A percentile compares a stretch with the other conserved stretches of the same genome.
Evolutionary conservation across 2,329 filamentous ascomycete genomes (phyloP).

Genomic region (Aspergillus ochraceus): DNA sequence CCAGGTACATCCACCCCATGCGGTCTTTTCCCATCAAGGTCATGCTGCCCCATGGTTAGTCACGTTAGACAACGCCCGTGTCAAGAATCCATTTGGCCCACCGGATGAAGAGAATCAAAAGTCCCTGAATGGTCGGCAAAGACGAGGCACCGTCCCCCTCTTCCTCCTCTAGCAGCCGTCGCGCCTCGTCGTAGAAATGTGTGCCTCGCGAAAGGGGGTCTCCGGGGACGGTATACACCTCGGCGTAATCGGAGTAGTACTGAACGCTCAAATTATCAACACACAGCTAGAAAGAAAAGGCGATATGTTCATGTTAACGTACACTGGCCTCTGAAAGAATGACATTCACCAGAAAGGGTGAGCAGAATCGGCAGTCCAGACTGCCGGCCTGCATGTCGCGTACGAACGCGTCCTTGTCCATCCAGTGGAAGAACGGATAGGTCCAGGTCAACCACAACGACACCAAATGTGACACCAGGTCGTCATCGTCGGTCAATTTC

Average conservation of each 20-base stretch:
- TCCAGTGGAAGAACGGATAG: slow-evolving; percentile 29
- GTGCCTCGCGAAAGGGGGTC: slow-evolving; percentile 25
- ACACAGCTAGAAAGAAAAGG: background rate
- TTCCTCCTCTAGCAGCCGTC: slow-evolving; percentile 26
- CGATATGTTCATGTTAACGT: slow-evolving; percentile 14
- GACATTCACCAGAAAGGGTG: slow-evolving; percentile 37
- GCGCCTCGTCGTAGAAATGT: slow-evolving; percentile 33
- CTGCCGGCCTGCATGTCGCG: slow-evolving; percentile 28
- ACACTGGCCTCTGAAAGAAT: slow-evolving; percentile 35
- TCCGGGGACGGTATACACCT: slow-evolving; percentile 25
- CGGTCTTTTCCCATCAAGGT: slow-evolving; percentile 32
- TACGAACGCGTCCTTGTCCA: slow-evolving; percentile 32
- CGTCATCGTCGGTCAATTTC: slow-evolving; percentile 32
- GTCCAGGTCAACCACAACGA: slow-evolving; percentile 37
- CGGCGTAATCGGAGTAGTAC: slow-evolving; percentile 27
- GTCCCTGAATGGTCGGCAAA: slow-evolving; percentile 28
- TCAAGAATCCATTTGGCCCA: slow-evolving; percentile 8
- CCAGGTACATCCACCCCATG: slow-evolving; percentile 27
- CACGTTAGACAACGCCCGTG: background rate
- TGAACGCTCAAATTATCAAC: slow-evolving; percentile 8
- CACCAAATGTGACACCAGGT: slow-evolving; percentile 33
- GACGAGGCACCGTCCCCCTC: slow-evolving; percentile 20
- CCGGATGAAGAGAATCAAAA: slow-evolving; percentile 26
- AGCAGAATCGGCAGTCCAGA: slow-evolving; percentile 29
- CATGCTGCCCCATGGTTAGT: slow-evolving; percentile 14